Base-by-base conservation (phyloP, 805 yeast species). In the baker's yeast (Saccharomyces cerevisiae) region DNA sequence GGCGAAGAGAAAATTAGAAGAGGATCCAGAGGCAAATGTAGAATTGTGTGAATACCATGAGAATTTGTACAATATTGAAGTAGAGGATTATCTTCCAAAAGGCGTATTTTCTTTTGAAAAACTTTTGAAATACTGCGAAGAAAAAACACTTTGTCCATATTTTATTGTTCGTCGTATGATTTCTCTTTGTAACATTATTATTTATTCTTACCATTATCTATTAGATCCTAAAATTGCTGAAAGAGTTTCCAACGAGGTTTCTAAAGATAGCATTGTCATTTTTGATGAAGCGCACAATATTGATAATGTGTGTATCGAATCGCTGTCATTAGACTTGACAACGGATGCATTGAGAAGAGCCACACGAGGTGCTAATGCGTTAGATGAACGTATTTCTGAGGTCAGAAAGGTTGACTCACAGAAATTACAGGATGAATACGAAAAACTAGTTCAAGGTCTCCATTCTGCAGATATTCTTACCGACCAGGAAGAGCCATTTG, bases 241-340 rank as follows among this genome's bases (percentile, higher is more conserved):
- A 59, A 77, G 99, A 57, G 99, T 94, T 22, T 90, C 97, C 4
- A 82, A 79, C 58, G 98, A 94, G 66, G 79, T 94, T 51, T 87
- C 96, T 21, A 89, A 90, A 61, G 98, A 94, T 65, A 81, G 95
- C 53, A 94, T 94, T 56, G 87, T 94, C 57, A 95, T 94, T 43
- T 94, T 94, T 67, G 99, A 94, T 73, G 99, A 94, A 74, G 99
- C 99, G 49, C 99, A 94, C 70, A 94, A 94, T 72, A 94, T 94
- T 54, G 99, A 94, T 77, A 94, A 94, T 76, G 99, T 94, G 54
- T 94, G 99, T 74, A 94, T 94, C 55, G 99, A 94, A 70, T 88
- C 98, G 0, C 71, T 94, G 46, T 89, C 97, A 5, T 78, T 94
- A 50, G 98, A 94, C 67, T 73, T 94, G 59, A 94, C 97, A 0